Conservation (phyloP, 495 filamentous ascomycete genomes). For the Xylaria acuta region DNA sequence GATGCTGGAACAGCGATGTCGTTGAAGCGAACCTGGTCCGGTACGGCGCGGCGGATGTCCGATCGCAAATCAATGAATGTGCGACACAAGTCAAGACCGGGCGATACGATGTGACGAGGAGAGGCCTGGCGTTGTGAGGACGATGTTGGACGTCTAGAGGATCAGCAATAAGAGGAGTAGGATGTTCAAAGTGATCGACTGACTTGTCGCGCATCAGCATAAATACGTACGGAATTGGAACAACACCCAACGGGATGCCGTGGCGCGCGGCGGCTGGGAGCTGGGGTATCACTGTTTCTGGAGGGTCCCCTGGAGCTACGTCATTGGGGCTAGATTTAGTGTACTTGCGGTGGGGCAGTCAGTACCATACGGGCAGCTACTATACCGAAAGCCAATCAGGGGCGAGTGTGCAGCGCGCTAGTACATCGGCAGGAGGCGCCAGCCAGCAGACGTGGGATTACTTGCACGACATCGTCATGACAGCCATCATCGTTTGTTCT, state of each 20-base stretch:
- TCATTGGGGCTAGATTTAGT: constrained; percentile 13
- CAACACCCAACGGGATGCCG: constrained; percentile 5
- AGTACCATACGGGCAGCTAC: not conserved
- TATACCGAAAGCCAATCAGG: constrained; percentile 1
- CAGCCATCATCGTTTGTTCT: not conserved
- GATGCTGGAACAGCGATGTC: not conserved
- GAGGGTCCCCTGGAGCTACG: constrained; percentile 14
- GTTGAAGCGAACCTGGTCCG: not conserved
- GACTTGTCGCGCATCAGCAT: constrained; percentile 19
- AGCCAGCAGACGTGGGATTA: not conserved
- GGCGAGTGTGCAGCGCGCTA: not conserved
- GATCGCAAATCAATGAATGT: not conserved
- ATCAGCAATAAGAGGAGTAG: not conserved
- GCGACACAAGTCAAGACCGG: not conserved
- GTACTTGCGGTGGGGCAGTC: not conserved
- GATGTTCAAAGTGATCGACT: constrained; percentile 7
- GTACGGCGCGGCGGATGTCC: not conserved
- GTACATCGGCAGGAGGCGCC: not conserved
- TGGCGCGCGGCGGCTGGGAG: constrained; percentile 11
- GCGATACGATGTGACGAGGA: constrained; percentile 14
- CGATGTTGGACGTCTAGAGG: not conserved
- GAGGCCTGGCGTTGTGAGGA: not conserved
- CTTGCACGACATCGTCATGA: constrained; percentile 2
- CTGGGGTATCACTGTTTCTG: constrained; percentile 1
- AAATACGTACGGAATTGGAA: constrained; percentile 21